A percentile compares a stretch with the other conserved stretches of the same genome.
phyloP scores from a whole-genome alignment of 2,329 filamentous ascomycete genomes.

The Fusarium anthophilum region DNA sequence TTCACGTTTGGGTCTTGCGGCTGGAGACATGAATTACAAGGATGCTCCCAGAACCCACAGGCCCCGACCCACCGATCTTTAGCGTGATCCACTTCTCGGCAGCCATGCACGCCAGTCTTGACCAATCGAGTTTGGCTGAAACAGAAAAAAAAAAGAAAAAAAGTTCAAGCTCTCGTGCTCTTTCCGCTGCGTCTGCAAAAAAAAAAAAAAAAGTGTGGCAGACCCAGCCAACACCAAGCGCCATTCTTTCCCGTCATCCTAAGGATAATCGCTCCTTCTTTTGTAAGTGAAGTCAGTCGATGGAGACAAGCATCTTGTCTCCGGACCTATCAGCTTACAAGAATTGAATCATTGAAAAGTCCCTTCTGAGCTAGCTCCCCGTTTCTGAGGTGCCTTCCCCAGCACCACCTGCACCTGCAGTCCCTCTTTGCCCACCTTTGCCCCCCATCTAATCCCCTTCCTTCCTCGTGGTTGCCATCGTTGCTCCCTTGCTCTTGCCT shows the following conservation, averaged over 20 bases:
- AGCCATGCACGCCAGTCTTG: slow-evolving; percentile 47
- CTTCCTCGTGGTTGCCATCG: slow-evolving; percentile 30
- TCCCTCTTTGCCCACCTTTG: slow-evolving; percentile 33
- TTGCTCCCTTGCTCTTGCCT: slow-evolving; percentile 35
- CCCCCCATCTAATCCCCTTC: slow-evolving; percentile 35
- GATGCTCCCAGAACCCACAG: slow-evolving; percentile 29
- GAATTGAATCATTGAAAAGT: slow-evolving; percentile 38
- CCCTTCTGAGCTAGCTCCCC: slow-evolving; percentile 34
- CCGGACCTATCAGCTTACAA: slow-evolving; percentile 39
- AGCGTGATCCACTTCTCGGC: slow-evolving; percentile 47
- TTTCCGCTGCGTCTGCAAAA: slow-evolving; percentile 26
- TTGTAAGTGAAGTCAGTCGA: slow-evolving; percentile 20
- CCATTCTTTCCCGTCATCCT: slow-evolving; percentile 15
- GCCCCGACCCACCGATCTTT: slow-evolving; percentile 44
- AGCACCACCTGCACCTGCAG: slow-evolving; percentile 24
- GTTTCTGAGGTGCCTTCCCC: slow-evolving; percentile 28
- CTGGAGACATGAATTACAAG: slow-evolving; percentile 29
- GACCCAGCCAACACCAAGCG: slow-evolving; percentile 7
- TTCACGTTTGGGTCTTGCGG: slow-evolving; percentile 26
- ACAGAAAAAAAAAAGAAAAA: slow-evolving; percentile 44
- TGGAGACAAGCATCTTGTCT: slow-evolving; percentile 19
- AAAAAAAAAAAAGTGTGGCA: slow-evolving; percentile 18
- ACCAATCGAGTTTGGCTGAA: slow-evolving; percentile 47
- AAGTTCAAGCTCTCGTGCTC: slow-evolving; percentile 51
- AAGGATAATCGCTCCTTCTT: slow-evolving; percentile 23